A percentile compares a stretch with the other conserved stretches of the same genome.
Conservation (phyloP, 371 early-diverging fungal genomes). For the Mucor sp. region DNA sequence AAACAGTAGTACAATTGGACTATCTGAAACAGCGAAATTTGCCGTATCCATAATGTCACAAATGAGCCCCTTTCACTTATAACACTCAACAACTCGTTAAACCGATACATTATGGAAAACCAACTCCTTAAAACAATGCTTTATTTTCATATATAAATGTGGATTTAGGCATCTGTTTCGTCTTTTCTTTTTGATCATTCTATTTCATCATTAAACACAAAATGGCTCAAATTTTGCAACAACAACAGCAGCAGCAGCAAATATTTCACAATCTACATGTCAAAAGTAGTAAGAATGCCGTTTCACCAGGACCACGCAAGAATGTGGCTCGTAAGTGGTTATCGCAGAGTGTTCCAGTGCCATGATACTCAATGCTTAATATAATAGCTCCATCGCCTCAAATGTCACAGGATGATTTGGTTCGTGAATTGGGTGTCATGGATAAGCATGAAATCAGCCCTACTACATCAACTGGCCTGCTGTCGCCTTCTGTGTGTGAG, state of each 20-base stretch:
- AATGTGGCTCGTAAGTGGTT: constrained; percentile 10
- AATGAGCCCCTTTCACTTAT: neutral
- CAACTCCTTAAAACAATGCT: neutral
- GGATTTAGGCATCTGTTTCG: neutral
- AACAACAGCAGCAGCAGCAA: neutral
- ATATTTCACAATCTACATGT: neutral
- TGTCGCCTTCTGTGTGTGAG: neutral
- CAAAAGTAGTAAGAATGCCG: neutral
- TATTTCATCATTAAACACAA: neutral
- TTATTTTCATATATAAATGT: neutral
- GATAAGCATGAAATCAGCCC: neutral
- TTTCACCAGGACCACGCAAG: neutral
- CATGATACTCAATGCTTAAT: neutral
- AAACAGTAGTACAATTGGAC: neutral
- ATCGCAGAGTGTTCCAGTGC: neutral
- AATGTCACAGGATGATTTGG: constrained; percentile 16
- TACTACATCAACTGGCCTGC: neutral
- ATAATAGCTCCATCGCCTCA: constrained; percentile 16
- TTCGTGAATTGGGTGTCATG: neutral
- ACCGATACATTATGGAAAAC: neutral
- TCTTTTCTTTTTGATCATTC: neutral
- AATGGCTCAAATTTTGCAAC: neutral
- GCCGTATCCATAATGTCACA: constrained; percentile 5
- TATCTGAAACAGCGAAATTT: constrained; percentile 5
- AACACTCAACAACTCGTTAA: neutral